phyloP scores from a whole-genome alignment of 208 protist species.

The Phytomonas sp. region DNA sequence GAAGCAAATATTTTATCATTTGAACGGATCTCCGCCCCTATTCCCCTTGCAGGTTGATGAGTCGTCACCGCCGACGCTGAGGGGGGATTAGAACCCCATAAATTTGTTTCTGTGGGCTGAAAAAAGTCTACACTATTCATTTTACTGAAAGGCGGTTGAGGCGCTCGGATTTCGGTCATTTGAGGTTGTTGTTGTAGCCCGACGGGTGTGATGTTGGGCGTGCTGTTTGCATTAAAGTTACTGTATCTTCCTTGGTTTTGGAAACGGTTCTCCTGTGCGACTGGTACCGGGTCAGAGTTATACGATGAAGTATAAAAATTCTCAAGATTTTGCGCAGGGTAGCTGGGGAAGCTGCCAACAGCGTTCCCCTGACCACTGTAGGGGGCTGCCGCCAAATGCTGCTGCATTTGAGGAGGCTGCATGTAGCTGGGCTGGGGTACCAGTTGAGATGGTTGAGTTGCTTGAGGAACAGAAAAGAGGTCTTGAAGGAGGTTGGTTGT shows the following conservation, averaged over 20 bases:
- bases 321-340: background rate
- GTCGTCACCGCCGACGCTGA: slow-evolving; percentile 1
- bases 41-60: background rate
- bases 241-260: background rate
- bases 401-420: slow-evolving; percentile 1
- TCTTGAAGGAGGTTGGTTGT: background rate
- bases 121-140: slow-evolving; percentile 14
- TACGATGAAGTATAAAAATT: background rate
- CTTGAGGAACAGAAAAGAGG: background rate
- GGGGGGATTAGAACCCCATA: slow-evolving; percentile 10
- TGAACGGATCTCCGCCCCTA: background rate
- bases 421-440: background rate
- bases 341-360: background rate
- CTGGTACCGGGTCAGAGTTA: background rate
- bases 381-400: background rate
- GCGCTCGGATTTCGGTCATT: background rate
- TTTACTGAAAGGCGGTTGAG: background rate
- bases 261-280: background rate
- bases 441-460: background rate
- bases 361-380: background rate
- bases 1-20: slow-evolving; percentile 21
- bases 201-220: background rate
- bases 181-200: slow-evolving; percentile 3
- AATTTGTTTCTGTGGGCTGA: slow-evolving; percentile 10
- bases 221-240: background rate